Percentiles rank a stretch among this genome's conserved stretches.
These are phyloP conservation scores for Botrytis fabae DNA, from an alignment of 2,329 filamentous ascomycete species.

Conservation along the genomic window DNA sequence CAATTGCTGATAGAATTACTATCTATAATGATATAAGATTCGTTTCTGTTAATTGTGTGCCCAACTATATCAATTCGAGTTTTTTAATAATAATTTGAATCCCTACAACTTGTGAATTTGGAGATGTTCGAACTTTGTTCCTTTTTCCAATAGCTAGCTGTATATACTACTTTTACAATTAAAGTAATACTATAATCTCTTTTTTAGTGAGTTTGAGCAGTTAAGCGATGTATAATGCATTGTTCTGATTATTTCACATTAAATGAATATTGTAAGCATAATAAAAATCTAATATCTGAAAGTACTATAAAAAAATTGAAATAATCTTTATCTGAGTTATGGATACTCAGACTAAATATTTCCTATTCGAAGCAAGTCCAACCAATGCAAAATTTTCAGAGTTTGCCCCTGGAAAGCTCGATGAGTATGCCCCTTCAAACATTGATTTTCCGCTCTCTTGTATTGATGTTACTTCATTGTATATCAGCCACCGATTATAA, in stretches of 20 bases:
- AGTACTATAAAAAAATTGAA: not conserved
- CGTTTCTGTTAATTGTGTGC: too few species aligned
- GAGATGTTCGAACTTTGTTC: not conserved
- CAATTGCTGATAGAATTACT: too few species aligned
- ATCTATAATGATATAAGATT: too few species aligned
- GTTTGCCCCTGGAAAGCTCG: not conserved
- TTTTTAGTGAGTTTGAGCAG: not conserved
- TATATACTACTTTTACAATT: not conserved
- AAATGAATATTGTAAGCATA: not conserved
- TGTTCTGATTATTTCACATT: not conserved
- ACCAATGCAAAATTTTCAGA: not conserved
- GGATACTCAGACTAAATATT: too few species aligned
- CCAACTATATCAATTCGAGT: not conserved
- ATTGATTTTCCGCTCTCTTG: not conserved
- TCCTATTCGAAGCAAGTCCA: not conserved
- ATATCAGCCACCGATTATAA: not conserved
- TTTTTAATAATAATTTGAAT: not conserved
- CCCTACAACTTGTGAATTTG: not conserved
- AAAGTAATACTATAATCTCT: not conserved
- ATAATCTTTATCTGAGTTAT: not conserved
- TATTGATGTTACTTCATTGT: not conserved
- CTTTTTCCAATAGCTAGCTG: not conserved
- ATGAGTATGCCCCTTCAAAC: not conserved
- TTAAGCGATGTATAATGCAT: not conserved
- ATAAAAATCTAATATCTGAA: not conserved